phyloP scores from a whole-genome alignment of 2,329 filamentous ascomycete species.

The Cladophialophora exuberans region DNA sequence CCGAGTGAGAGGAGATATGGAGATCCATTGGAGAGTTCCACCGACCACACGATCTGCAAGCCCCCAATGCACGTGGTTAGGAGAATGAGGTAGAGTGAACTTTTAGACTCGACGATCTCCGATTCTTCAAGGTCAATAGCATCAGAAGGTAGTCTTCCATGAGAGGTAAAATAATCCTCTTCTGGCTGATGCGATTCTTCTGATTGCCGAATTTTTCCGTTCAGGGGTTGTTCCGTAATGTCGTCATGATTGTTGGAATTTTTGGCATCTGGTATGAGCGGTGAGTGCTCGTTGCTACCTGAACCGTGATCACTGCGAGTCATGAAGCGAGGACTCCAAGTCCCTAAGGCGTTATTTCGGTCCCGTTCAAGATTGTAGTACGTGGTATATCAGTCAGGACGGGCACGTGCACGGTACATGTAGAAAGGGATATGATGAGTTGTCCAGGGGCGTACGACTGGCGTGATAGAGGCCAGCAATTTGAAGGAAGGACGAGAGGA shows the following conservation, averaged over 20 bases:
- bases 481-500: neutral
- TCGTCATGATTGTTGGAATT: conserved; percentile 18
- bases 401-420: too few relatives aligned
- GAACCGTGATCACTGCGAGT: conserved; percentile 24
- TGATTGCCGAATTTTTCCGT: conserved; percentile 12
- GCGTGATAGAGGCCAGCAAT: too few relatives aligned
- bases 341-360: neutral
- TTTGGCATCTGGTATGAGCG: conserved; percentile 27
- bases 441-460: too few relatives aligned
- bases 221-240: conserved; percentile 17
- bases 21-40: conserved; percentile 91
- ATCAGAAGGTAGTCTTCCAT: conserved; percentile 17
- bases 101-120: conserved; percentile 59
- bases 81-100: conserved; percentile 80
- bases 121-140: conserved; percentile 24
- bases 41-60: conserved; percentile 93
- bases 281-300: conserved; percentile 31
- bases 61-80: conserved; percentile 85
- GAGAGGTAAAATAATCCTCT: conserved; percentile 5
- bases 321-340: conserved; percentile 19
- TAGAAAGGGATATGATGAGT: too few relatives aligned
- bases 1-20: conserved; percentile 80
- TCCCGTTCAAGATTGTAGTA: neutral
- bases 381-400: too few relatives aligned
- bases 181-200: conserved; percentile 2